These are phyloP conservation scores for Penicillium sp. DNA, from an alignment of 2,329 filamentous ascomycete species.

Conservation along the genomic window DNA sequence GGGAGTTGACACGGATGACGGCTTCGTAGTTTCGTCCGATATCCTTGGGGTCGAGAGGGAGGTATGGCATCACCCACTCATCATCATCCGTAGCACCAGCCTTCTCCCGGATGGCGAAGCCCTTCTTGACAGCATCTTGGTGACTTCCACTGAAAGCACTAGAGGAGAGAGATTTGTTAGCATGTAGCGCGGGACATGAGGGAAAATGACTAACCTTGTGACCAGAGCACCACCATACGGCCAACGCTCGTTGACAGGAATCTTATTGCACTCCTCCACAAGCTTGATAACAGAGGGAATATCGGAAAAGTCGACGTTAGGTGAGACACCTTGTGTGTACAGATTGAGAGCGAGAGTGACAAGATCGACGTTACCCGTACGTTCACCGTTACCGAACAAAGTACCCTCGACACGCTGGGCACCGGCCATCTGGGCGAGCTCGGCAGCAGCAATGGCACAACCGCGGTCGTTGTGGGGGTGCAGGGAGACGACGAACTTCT, in stretches of 20 bases:
- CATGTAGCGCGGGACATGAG: background rate
- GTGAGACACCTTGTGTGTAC: conserved; percentile 88
- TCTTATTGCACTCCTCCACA: conserved; percentile 92
- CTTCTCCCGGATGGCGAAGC: conserved; percentile 67
- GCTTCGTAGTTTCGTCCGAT: conserved; percentile 98
- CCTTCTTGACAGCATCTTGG: conserved; percentile 96
- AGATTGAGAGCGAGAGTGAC: conserved; percentile 91
- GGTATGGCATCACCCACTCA: conserved; percentile 84
- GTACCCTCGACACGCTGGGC: conserved; percentile 93
- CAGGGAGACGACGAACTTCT: conserved; percentile 85
- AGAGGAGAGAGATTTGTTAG: conserved; percentile 34
- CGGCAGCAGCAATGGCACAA: conserved; percentile 84
- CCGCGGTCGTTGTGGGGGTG: conserved; percentile 96
- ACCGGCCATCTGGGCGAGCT: conserved; percentile 94
- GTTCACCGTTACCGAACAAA: conserved; percentile 91
- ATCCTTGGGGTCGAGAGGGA: conserved; percentile 88
- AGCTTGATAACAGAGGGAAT: conserved; percentile 82
- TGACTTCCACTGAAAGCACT: conserved; percentile 54
- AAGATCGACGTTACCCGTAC: conserved; percentile 93
- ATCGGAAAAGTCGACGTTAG: conserved; percentile 88
- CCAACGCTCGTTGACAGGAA: conserved; percentile 84
- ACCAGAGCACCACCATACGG: conserved; percentile 72
- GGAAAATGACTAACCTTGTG: background rate
- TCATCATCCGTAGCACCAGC: conserved; percentile 64
- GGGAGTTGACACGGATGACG: conserved; percentile 96